Base-by-base conservation (phyloP, 768 basidiomycete genomes). In the Leccinum sublutescens region DNA sequence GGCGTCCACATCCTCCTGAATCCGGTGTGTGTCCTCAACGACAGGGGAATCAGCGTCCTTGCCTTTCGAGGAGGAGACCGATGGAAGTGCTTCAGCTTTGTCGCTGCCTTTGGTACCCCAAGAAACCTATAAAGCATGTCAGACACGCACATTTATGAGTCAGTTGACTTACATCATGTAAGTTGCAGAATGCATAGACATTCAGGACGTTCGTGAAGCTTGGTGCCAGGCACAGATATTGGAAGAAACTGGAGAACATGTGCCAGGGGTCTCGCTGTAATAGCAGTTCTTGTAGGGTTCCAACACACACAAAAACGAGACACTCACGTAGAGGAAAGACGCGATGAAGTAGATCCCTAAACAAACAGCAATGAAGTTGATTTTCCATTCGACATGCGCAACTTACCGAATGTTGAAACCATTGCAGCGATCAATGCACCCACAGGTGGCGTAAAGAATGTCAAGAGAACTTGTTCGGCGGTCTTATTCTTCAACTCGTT, bases 31-130 rank as follows among this genome's bases (percentile, higher is more conserved):
- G 66, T 95, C 95, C 67, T 95, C 93, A 15, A 96, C 93, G 31
- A 93, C 89, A 11, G 83, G 81, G 4, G 82, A 83, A 40, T 88
- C 91, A 2, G 83, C 81, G 57, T 86, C 89, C 71, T 89, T 88
- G 47, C 80, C 75, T 72, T 95, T 95, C 62, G 85, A 88, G 8
- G 95, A 94, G 1, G 89, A 90, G 17, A 96, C 85, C 0, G 93
- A 91, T 2, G 95, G 95, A 9, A 98, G 79, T 4, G 88, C 88
- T 67, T 97, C 95, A 3, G 88, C 95, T 73, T 95, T 95, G 77
- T 98, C 96, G 56, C 87, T 90, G 52, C 93, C 94, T 76, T 95
- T 95, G 10, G 94, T 96, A 75, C 94, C 94, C 94, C 95, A 95
- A 14, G 89, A 91, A 19, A 93, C 89, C 84, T 89, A 60, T 40